Base-by-base conservation (phyloP, 2,329 filamentous ascomycete species). In the Knufia fluminis region DNA sequence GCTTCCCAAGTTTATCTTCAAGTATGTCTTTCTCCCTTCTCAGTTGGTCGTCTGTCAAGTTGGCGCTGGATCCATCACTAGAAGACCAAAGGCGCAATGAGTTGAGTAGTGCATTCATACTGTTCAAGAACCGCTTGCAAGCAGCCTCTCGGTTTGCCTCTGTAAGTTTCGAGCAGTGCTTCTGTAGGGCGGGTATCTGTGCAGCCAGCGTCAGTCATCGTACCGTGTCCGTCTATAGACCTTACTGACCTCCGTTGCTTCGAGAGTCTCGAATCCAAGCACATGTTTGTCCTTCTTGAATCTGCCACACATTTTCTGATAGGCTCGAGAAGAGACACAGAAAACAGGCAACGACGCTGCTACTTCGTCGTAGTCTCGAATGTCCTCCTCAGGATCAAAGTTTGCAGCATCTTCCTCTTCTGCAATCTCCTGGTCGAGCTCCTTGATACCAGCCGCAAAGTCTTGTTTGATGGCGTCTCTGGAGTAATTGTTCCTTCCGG, bases 301-400 rank as follows among this genome's bases (percentile, higher is more conserved):
- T 3, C 76, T 70, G 76, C 77, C 53, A 33, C 69, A 67, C 16
- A 84, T 62, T 56, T 79, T 78, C 56, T 85, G 79, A 48, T 82
- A 85, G 0, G 75, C 79, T 39, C 75, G 68, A 42, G 75, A 77
- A 51, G 76, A 80, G n/a, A 83, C 76, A 53, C 80, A 84, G 58
- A 83, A 85, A 1, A 85, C 79, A 0, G 79, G 75, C 0, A 85
- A 66, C 0, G 67, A 69, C 7, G 62, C 62, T 0, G 77, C 78
- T 6, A 83, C 70, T 39, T 77, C 63, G 0, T 77, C 71, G 46
- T 84, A 84, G 56, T 83, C 73, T 8, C 78, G 71, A 2, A 68
- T 40, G 6, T 80, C 73, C 16, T 71, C 59, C 1, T 76, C 71
- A 0, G 76, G 76, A 53, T 81, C 65, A 55, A 80, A 80, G 8